Conservation (phyloP, 1,284 basidiomycete genomes). For the Cryptococcus floricola region DNA sequence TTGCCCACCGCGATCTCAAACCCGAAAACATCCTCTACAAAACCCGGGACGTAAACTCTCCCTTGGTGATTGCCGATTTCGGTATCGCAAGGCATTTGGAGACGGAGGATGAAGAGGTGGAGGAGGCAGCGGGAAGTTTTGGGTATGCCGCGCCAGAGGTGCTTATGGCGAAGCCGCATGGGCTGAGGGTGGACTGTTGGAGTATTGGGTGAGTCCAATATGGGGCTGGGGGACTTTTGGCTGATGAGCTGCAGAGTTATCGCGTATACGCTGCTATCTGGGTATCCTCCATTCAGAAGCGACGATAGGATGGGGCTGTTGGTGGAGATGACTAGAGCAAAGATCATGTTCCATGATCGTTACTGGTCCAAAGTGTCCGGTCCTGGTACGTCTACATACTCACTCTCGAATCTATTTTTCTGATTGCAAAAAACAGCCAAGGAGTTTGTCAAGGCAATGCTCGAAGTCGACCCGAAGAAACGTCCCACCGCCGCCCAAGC, state of each 20-base stretch:
- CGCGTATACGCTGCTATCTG: slow-evolving; percentile 86
- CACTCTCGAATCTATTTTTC: background rate
- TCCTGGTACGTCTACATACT: slow-evolving; percentile 55
- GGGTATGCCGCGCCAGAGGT: slow-evolving; percentile 96
- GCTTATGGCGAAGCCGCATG: slow-evolving; percentile 73
- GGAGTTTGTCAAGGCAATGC: slow-evolving; percentile 70
- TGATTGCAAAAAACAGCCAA: slow-evolving; percentile 60
- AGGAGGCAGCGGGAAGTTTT: slow-evolving; percentile 79
- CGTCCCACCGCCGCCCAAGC: slow-evolving; percentile 75
- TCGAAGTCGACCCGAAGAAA: slow-evolving; percentile 67
- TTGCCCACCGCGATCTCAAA: slow-evolving; percentile 91
- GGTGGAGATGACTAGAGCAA: slow-evolving; percentile 74
- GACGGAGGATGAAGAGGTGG: slow-evolving; percentile 70
- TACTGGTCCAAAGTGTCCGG: slow-evolving; percentile 88
- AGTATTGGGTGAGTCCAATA: slow-evolving; percentile 66
- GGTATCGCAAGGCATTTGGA: slow-evolving; percentile 91
- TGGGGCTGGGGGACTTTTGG: background rate
- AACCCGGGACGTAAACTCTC: slow-evolving; percentile 65
- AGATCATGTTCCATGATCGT: slow-evolving; percentile 83
- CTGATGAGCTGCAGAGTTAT: slow-evolving; percentile 62
- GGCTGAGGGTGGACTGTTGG: slow-evolving; percentile 92
- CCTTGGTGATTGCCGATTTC: slow-evolving; percentile 91
- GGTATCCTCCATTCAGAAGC: slow-evolving; percentile 88
- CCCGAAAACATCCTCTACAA: slow-evolving; percentile 94
- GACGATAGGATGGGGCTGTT: slow-evolving; percentile 73